Conservation (phyloP, 1,139 yeast genomes). For the Magnusiomyces starmeri region DNA sequence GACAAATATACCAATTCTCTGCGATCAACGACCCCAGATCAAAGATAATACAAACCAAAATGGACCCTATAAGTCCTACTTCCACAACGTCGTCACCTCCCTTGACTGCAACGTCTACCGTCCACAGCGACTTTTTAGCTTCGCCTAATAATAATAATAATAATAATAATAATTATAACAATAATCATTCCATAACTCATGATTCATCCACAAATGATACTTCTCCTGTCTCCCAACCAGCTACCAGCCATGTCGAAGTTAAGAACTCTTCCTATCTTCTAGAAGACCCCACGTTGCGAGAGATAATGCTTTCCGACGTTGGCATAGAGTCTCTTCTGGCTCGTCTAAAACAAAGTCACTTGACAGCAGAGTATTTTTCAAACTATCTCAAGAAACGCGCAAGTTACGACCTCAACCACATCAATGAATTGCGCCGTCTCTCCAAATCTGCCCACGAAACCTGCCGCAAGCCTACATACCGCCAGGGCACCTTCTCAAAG, state of each 20-base stretch:
- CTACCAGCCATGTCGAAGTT: neutral
- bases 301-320: constrained; percentile 49
- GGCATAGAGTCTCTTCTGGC: constrained; percentile 58
- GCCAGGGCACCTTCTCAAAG: constrained; percentile 61
- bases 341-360: constrained; percentile 70
- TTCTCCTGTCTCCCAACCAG: neutral
- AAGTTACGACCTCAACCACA: constrained; percentile 70
- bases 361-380: constrained; percentile 78
- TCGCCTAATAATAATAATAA: neutral
- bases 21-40: no score
- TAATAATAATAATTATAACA: neutral
- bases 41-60: no score
- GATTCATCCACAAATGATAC: no score
- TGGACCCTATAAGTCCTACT: constrained; percentile 1
- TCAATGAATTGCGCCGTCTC: constrained; percentile 62
- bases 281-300: constrained; percentile 42
- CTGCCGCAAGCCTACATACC: constrained; percentile 44
- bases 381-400: constrained; percentile 75
- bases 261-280: constrained; percentile 30
- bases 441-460: constrained; percentile 48
- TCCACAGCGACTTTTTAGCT: neutral
- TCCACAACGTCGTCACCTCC: constrained; percentile 2
- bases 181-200: neutral
- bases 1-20: no score
- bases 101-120: neutral